Base-by-base conservation (phyloP, 768 basidiomycete species). In the Naganishia vishniacii region DNA sequence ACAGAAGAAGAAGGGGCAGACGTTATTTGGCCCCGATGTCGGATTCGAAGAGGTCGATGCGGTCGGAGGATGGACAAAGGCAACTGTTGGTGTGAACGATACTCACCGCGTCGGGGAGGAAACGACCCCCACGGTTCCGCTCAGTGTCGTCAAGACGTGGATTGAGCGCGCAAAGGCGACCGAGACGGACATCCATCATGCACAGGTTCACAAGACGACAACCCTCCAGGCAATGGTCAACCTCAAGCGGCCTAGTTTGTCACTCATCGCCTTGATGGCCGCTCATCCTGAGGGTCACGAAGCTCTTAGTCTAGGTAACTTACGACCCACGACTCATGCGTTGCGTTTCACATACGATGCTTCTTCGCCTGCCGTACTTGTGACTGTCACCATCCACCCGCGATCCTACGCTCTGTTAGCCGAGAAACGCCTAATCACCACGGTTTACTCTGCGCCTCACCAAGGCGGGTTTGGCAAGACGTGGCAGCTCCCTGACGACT, bases 151-250 rank as follows among this genome's bases (percentile, higher is more conserved):
- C 67, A 85, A 83, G 72, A 77, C 78, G 11, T 97, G 92, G 92
- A 83, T 94, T 18, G 85, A 85, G 65, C 69, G 67, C 58, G 73
- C 73, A 13, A 91, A 86, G 80, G 86, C 84, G 78, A 91, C 90
- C 80, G 84, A 91, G 82, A 29, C 59, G 42, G 41, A 49, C 56
- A 26, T 59, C 9, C 25, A 26, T n/a, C 62, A 61, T 28, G 61
- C 47, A 34, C 60, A 84, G 31, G 82, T 85, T 11, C 87, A 91
- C 71, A 85, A 91, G 0, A 94, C 92, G 0, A 97, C 92, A 0
- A 94, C 92, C 1, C 81, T 97, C 0, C 92, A 95, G 78, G 92
- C 92, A 0, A 82, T 93, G 34, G 91, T 95, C 68, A 97, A 95
- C 73, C 84, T 95, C 70, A 94, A 93, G 74, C 84, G 92, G 4